Conservation (phyloP, 345 rosid species). For the Aquilaria malaccensis region DNA sequence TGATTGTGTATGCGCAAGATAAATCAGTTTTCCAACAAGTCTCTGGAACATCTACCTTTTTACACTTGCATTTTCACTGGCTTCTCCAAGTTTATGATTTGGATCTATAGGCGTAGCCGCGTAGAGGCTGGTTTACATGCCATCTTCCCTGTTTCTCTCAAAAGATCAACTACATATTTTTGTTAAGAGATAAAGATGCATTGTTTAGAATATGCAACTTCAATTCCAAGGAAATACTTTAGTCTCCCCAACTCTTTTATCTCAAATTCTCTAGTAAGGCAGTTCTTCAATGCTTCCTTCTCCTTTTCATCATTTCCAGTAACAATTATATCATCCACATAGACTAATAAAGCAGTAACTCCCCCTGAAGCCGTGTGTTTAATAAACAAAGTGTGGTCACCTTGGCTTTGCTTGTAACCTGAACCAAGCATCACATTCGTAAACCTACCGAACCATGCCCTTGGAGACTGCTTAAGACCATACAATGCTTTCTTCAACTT, state of each 20-base stretch:
- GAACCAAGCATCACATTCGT: too few species aligned
- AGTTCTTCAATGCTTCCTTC: neutral
- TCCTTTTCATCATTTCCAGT: neutral
- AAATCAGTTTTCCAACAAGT: neutral
- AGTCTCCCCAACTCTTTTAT: neutral
- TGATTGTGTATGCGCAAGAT: neutral
- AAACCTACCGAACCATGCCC: too few species aligned
- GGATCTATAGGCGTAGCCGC: neutral
- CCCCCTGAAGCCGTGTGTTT: neutral
- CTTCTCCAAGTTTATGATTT: neutral
- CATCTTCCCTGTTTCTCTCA: neutral
- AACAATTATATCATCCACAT: constrained; percentile 3
- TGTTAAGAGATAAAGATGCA: neutral
- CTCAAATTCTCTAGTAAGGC: neutral
- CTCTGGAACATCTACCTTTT: neutral
- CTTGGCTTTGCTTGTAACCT: too few species aligned
- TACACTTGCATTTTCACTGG: neutral
- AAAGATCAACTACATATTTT: neutral
- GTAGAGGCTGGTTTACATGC: neutral
- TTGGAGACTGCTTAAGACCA: too few species aligned
- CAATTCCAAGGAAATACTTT: constrained; percentile 2
- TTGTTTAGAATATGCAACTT: neutral
- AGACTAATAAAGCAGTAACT: neutral
- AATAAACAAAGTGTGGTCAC: too few species aligned
- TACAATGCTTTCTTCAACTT: too few species aligned